phyloP scores from a whole-genome alignment of 345 rosid species.

The Lenwebbia sp. region DNA sequence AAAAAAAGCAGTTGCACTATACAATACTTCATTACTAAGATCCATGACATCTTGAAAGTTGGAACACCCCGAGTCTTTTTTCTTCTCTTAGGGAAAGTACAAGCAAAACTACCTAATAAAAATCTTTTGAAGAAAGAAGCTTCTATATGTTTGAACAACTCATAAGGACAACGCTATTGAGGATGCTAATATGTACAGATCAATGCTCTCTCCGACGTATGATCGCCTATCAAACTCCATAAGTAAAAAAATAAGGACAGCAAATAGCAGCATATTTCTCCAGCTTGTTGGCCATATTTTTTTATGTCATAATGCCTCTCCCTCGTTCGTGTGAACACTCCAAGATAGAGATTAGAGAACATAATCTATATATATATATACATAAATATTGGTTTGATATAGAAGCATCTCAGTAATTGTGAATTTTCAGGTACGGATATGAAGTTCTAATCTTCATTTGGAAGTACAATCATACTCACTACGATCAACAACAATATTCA shows the following conservation, averaged over 20 bases:
- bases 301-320: neutral
- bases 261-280: neutral
- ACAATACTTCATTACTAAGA: neutral
- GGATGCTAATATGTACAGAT: neutral
- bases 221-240: neutral
- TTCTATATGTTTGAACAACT: neutral
- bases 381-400: neutral
- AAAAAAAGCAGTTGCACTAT: neutral
- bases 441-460: neutral
- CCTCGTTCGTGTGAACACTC: neutral
- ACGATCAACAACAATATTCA: neutral
- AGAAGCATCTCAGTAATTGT: neutral
- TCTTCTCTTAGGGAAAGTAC: neutral
- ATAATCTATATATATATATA: neutral
- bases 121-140: neutral
- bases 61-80: neutral
- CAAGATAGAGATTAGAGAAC: neutral
- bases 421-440: neutral
- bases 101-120: neutral
- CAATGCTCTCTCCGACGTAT: neutral
- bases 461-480: neutral
- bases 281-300: neutral
- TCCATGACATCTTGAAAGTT: neutral
- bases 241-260: neutral
- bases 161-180: neutral